These are phyloP conservation scores for Naganishia albida DNA, from an alignment of 1,284 basidiomycete genomes.

Conservation along the genomic window DNA sequence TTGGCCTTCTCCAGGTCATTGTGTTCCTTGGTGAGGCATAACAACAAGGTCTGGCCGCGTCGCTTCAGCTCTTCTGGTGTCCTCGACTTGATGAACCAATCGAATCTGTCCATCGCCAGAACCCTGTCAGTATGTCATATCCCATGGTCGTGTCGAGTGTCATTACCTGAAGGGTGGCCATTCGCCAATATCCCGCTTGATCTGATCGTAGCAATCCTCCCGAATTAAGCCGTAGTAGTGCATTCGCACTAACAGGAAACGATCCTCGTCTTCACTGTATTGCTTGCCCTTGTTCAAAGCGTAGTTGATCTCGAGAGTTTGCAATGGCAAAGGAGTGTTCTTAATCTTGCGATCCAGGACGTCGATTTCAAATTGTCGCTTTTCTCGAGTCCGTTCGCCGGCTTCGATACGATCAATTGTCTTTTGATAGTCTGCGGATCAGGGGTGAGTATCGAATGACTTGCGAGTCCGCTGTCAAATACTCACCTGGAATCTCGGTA, in stretches of 20 bases:
- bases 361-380: slow-evolving; percentile 66
- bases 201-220: slow-evolving; percentile 91
- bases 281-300: slow-evolving; percentile 94
- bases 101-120: slow-evolving; percentile 60
- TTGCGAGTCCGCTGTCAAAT: not conserved
- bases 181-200: slow-evolving; percentile 94
- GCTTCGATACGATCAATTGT: slow-evolving; percentile 74
- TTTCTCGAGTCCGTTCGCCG: slow-evolving; percentile 72
- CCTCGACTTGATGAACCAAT: slow-evolving; percentile 98
- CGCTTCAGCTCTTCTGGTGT: slow-evolving; percentile 87
- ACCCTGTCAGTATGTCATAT: not conserved
- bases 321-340: slow-evolving; percentile 83
- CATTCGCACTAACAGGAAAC: slow-evolving; percentile 88
- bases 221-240: slow-evolving; percentile 88
- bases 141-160: not conserved
- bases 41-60: slow-evolving; percentile 82
- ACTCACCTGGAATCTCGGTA: slow-evolving; percentile 74
- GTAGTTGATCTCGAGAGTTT: slow-evolving; percentile 90
- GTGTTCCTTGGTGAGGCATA: slow-evolving; percentile 87
- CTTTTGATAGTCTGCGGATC: slow-evolving; percentile 68
- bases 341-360: slow-evolving; percentile 84
- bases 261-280: slow-evolving; percentile 94
- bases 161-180: slow-evolving; percentile 82
- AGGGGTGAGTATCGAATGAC: not conserved
- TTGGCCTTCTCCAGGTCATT: slow-evolving; percentile 60